Evolutionary conservation across 345 rosid species (phyloP), one percentile per base, ranked within the genome.

Genomic region (Populus deltoides): DNA sequence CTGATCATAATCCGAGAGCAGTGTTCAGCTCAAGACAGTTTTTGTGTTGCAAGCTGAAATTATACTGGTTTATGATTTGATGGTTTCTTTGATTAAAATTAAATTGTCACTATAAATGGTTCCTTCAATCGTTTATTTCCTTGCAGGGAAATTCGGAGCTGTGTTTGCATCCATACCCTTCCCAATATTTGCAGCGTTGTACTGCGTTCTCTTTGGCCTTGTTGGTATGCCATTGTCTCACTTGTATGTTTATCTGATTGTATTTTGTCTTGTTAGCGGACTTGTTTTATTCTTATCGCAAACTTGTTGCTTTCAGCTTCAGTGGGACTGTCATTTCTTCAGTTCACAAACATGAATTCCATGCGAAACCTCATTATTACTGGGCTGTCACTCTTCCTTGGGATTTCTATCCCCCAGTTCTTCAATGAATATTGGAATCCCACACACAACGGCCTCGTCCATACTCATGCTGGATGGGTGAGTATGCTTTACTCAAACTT

Each of bases 301-400:
- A 47, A 61, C 15, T 8, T 77, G 41, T 25, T 55, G 29, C 12
- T 66, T 71, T 8, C 81, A 82, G 85, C 79, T 70, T 74, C 85
- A 2, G 81, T 82, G 2, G 85, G 85, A 70, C 62, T 82, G 35
- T 82, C 85, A 29, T 82, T 82, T 75, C 81, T 82, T 72, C 83
- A 82, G 72, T 82, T 82, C 81, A 82, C 80, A 55, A 82, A 82
- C 76, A 78, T 82, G 81, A 82, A 82, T 66, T 82, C 81, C 17
- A 82, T 78, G 85, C 78, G 85, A 66, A 82, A 82, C 79, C 85
- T 82, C 55, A 75, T 82, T 10, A 78, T 82, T 20, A 82, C 79
- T 13, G 85, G 85, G 1, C 85, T 82, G 3, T 78, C 85, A 2
- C 85, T 82, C 16, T 82, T 82, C 77, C 79, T 82, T 12, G 85